Percentiles rank a stretch among this genome's conserved stretches.
Conservation (phyloP, 176 grass and related monocot species). For the Oryza coarctata region DNA sequence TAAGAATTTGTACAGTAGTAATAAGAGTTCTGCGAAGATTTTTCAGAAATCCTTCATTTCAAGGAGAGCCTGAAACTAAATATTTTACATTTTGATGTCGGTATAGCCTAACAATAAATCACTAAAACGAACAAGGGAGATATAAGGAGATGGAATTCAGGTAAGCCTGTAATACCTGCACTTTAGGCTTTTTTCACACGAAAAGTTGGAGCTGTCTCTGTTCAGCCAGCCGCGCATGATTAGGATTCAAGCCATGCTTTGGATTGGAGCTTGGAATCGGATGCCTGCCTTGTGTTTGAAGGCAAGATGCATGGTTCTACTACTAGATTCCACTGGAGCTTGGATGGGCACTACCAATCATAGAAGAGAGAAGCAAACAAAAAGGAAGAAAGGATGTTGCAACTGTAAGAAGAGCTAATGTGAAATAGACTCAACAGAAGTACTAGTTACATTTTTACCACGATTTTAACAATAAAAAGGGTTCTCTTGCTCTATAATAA, state of each 20-base stretch:
- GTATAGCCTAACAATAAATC: no score
- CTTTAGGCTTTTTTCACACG: neutral
- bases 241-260: constrained; percentile 8
- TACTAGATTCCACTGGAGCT: neutral
- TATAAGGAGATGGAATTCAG: no score
- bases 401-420: neutral
- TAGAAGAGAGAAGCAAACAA: neutral
- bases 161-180: neutral
- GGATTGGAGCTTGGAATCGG: neutral
- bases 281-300: constrained; percentile 17
- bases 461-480: no score
- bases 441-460: no score
- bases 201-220: neutral
- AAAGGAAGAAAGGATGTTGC: neutral
- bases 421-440: neutral
- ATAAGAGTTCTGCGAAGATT: no score
- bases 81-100: no score
- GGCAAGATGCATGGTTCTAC: neutral
- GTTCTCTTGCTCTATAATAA: no score
- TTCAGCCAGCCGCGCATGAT: constrained; percentile 9
- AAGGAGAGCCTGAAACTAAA: no score
- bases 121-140: no score
- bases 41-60: no score
- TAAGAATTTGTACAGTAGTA: no score
- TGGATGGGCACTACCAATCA: neutral